A percentile compares a stretch with the other conserved stretches of the same genome.
These are phyloP conservation scores for Lactuca saligna DNA, from an alignment of 129 eudicot species.

Conservation along the genomic window DNA sequence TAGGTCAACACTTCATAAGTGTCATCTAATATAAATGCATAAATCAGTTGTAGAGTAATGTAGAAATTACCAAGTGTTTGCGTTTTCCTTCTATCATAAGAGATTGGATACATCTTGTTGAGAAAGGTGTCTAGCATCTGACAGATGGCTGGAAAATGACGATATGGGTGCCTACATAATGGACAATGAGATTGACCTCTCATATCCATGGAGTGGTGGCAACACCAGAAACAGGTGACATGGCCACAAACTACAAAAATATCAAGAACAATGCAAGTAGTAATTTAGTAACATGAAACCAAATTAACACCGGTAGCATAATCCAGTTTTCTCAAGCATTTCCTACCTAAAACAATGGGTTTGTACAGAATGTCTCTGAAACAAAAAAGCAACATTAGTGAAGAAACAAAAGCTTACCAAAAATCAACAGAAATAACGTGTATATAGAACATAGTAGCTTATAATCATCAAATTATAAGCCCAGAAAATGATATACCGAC, in stretches of 20 bases:
- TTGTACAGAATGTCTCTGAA: slow-evolving; percentile 79
- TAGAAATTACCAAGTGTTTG: slow-evolving; percentile 53
- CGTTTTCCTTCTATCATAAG: slow-evolving; percentile 52
- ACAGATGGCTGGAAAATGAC: slow-evolving; percentile 76
- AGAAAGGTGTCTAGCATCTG: slow-evolving; percentile 64
- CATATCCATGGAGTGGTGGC: slow-evolving; percentile 54
- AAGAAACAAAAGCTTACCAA: slow-evolving; percentile 3
- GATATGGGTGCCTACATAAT: slow-evolving; percentile 63
- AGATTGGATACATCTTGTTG: slow-evolving; percentile 61
- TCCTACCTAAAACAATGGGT: slow-evolving; percentile 72
- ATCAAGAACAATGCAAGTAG: slow-evolving; percentile 5
- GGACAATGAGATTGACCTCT: slow-evolving; percentile 69
- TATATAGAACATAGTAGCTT: not conserved
- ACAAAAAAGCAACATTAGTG: slow-evolving; percentile 26
- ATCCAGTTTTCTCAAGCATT: slow-evolving; percentile 12
- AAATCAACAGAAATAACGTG: not conserved
- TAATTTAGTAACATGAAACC: not conserved
- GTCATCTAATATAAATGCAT: not conserved
- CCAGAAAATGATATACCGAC: not conserved
- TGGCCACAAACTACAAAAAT: slow-evolving; percentile 76
- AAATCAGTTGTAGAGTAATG: slow-evolving; percentile 3
- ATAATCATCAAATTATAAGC: not conserved
- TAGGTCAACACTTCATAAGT: not conserved
- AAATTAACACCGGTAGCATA: not conserved
- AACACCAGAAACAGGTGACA: slow-evolving; percentile 80